Conservation (phyloP, 169 alveolate species). For the Plasmodium reichenowi region DNA sequence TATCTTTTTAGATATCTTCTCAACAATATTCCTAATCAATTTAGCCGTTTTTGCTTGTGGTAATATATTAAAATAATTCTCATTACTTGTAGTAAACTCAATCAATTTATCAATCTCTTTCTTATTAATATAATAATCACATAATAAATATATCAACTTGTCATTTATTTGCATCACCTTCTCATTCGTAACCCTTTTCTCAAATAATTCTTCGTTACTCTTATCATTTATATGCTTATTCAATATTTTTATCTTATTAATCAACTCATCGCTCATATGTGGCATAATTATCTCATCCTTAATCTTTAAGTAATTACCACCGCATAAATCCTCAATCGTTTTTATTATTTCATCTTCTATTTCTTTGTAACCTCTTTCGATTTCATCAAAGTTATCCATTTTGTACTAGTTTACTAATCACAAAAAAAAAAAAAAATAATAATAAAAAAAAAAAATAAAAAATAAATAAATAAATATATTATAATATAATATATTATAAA, state of each 20-base stretch:
- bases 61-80: constrained; percentile 81
- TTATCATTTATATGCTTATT: constrained; percentile 70
- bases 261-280: constrained; percentile 57
- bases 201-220: constrained; percentile 57
- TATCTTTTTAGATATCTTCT: constrained; percentile 82
- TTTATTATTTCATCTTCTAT: constrained; percentile 65
- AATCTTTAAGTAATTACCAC: constrained; percentile 46
- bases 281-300: constrained; percentile 73
- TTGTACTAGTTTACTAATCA: not conserved
- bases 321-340: constrained; percentile 44
- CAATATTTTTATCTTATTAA: constrained; percentile 51
- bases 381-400: constrained; percentile 67
- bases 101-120: constrained; percentile 82
- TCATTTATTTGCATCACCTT: constrained; percentile 73
- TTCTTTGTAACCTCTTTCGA: constrained; percentile 64
- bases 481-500: too few species aligned
- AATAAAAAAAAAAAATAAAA: not conserved
- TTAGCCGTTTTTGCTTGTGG: constrained; percentile 88
- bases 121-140: constrained; percentile 71
- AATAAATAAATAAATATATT: not conserved
- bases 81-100: constrained; percentile 82
- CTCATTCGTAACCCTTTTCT: constrained; percentile 65
- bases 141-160: constrained; percentile 59
- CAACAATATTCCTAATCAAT: constrained; percentile 81
- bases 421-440: not conserved